Conservation (phyloP, 2,329 filamentous ascomycete genomes). For the Fusarium sp. region DNA sequence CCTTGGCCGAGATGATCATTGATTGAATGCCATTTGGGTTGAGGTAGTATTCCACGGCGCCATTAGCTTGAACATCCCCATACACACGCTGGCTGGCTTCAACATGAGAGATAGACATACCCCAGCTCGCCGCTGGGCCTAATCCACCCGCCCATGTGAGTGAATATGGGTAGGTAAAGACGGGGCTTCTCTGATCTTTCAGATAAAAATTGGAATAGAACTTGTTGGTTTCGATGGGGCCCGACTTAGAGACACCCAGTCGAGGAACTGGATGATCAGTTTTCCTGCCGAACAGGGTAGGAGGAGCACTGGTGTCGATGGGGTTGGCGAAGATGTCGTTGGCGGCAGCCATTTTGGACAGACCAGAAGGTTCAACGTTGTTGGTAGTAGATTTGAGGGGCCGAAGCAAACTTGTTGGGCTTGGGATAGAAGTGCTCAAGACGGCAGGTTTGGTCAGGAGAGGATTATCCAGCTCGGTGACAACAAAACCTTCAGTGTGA, state of each 20-base stretch:
- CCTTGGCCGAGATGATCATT: constrained; percentile 80
- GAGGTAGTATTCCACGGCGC: constrained; percentile 76
- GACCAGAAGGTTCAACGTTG: constrained; percentile 26
- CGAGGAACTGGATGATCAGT: constrained; percentile 69
- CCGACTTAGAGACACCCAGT: constrained; percentile 58
- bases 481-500: constrained; percentile 48
- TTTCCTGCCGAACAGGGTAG: constrained; percentile 58
- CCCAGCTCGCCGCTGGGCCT: constrained; percentile 75
- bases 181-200: constrained; percentile 73
- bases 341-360: constrained; percentile 45
- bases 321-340: constrained; percentile 66
- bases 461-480: constrained; percentile 40
- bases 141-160: constrained; percentile 74
- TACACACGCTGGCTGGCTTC: constrained; percentile 74
- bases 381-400: constrained; percentile 41
- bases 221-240: constrained; percentile 78
- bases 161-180: constrained; percentile 81
- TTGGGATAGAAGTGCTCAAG: constrained; percentile 48
- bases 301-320: constrained; percentile 64
- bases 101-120: constrained; percentile 80
- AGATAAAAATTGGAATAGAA: constrained; percentile 87
- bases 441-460: constrained; percentile 26
- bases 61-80: constrained; percentile 68
- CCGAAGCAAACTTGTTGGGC: constrained; percentile 51
- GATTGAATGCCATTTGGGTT: constrained; percentile 87